These are phyloP conservation scores for Leishmania lainsoni DNA, from an alignment of 208 protist species.

Conservation along the genomic window DNA sequence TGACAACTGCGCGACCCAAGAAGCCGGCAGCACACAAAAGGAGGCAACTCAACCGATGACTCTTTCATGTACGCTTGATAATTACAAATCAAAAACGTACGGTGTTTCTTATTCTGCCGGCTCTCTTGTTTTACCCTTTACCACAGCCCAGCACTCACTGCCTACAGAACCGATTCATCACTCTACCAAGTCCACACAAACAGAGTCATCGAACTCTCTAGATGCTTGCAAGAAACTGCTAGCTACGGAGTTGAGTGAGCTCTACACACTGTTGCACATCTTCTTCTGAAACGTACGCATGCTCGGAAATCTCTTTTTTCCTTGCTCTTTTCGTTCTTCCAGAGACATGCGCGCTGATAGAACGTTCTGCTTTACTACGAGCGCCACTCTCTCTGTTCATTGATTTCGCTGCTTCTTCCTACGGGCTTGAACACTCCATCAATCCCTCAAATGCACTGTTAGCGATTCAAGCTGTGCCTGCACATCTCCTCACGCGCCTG, in stretches of 20 bases:
- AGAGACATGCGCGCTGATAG: not conserved
- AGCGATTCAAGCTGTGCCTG: not conserved
- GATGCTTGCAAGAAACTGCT: conserved; percentile 29
- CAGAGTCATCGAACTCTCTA: conserved; percentile 5
- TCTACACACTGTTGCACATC: conserved; percentile 68
- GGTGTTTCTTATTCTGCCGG: not conserved
- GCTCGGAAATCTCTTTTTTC: not conserved
- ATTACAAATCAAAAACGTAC: not conserved
- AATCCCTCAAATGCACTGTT: not conserved
- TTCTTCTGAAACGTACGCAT: conserved; percentile 32
- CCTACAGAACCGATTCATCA: conserved; percentile 1
- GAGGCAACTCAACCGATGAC: conserved; percentile 18
- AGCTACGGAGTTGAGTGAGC: conserved; percentile 46
- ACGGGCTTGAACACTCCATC: not conserved
- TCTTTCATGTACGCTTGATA: conserved; percentile 15
- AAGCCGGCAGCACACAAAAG: not conserved
- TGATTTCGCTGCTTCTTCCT: not conserved
- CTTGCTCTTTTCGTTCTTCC: not conserved
- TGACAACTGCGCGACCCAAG: not conserved
- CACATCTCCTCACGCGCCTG: not conserved
- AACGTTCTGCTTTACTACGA: not conserved
- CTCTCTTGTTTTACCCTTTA: not conserved
- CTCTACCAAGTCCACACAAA: conserved; percentile 15
- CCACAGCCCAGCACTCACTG: not conserved
- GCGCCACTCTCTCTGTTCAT: not conserved